A percentile compares a stretch with the other conserved stretches of the same genome.
These are phyloP conservation scores for Capronia coronata DNA, from an alignment of 2,329 filamentous ascomycete species.

Conservation along the genomic window DNA sequence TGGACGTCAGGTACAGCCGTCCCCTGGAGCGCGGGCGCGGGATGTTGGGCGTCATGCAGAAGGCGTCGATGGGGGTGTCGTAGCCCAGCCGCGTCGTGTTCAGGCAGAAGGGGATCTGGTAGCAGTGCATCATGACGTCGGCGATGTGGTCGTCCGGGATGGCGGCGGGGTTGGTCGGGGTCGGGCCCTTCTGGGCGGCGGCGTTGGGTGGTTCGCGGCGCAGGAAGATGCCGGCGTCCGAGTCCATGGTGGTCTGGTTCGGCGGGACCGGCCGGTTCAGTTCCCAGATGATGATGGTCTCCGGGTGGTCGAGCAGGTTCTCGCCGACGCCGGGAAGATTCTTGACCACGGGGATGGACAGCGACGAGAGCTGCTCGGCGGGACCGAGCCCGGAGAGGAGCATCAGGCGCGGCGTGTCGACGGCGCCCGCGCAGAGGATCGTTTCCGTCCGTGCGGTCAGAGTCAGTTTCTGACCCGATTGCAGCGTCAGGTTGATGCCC, in stretches of 20 bases:
- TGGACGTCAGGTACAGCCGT: slow-evolving; percentile 67
- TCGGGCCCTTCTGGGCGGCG: slow-evolving; percentile 43
- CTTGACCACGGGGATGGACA: slow-evolving; percentile 53
- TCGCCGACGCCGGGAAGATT: slow-evolving; percentile 58
- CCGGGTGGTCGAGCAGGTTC: slow-evolving; percentile 60
- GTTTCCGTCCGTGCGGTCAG: slow-evolving; percentile 64
- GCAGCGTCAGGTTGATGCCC: slow-evolving; percentile 65
- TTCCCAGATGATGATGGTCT: slow-evolving; percentile 67
- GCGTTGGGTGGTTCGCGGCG: slow-evolving; percentile 69
- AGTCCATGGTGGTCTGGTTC: slow-evolving; percentile 86
- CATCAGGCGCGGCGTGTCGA: slow-evolving; percentile 69
- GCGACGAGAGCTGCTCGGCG: slow-evolving; percentile 45
- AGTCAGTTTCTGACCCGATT: slow-evolving; percentile 51
- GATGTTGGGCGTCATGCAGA: slow-evolving; percentile 92
- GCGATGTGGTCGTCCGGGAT: slow-evolving; percentile 64
- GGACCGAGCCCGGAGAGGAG: slow-evolving; percentile 50
- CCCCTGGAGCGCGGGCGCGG: slow-evolving; percentile 73
- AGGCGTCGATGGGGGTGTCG: slow-evolving; percentile 64
- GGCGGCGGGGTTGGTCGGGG: slow-evolving; percentile 39
- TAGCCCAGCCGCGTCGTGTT: slow-evolving; percentile 79
- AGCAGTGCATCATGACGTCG: slow-evolving; percentile 95
- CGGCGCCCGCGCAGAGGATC: slow-evolving; percentile 70
- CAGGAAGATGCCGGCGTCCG: slow-evolving; percentile 80
- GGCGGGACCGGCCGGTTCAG: slow-evolving; percentile 69
- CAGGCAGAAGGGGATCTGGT: slow-evolving; percentile 85